phyloP scores from a whole-genome alignment of 352 stramenopile species.

The Saprolegnia diclina region DNA sequence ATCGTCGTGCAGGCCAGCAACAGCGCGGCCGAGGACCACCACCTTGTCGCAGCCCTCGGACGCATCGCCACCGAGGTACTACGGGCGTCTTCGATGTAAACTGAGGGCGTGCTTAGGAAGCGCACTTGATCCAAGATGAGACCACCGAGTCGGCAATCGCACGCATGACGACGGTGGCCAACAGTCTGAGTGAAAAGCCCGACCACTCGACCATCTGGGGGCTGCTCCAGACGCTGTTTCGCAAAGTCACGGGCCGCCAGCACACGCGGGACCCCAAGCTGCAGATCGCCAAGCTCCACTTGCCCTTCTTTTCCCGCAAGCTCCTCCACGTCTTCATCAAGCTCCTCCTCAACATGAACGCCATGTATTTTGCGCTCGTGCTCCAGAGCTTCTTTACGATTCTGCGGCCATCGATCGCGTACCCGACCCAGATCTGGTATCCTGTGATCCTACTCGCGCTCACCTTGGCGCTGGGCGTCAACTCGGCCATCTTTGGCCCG shows the following conservation, averaged over 20 bases:
- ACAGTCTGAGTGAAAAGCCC: conserved; percentile 4
- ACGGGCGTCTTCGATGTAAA: neutral
- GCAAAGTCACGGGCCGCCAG: neutral
- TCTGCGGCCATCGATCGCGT: neutral
- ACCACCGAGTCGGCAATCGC: conserved; percentile 7
- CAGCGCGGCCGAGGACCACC: conserved; percentile 5
- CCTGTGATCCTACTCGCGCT: neutral
- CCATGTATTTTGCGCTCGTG: conserved; percentile 16
- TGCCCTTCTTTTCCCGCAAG: conserved; percentile 21
- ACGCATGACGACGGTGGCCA: conserved; percentile 4
- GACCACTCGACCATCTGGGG: conserved; percentile 27
- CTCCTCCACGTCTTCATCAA: conserved; percentile 21
- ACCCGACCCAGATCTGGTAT: conserved; percentile 1
- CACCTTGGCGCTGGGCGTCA: neutral
- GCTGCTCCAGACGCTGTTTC: neutral
- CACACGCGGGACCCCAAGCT: neutral
- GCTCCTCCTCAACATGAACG: conserved; percentile 19
- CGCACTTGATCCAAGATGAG: neutral
- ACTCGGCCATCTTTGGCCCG: conserved; percentile 7
- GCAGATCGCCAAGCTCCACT: neutral
- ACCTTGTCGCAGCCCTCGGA: neutral
- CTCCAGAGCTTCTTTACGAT: conserved; percentile 13
- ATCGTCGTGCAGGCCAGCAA: conserved; percentile 21
- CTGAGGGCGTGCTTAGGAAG: neutral
- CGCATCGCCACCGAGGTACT: neutral